phyloP scores from a whole-genome alignment of 108 stramenopile species.

The Cyclostephanos invisitatus region DNA sequence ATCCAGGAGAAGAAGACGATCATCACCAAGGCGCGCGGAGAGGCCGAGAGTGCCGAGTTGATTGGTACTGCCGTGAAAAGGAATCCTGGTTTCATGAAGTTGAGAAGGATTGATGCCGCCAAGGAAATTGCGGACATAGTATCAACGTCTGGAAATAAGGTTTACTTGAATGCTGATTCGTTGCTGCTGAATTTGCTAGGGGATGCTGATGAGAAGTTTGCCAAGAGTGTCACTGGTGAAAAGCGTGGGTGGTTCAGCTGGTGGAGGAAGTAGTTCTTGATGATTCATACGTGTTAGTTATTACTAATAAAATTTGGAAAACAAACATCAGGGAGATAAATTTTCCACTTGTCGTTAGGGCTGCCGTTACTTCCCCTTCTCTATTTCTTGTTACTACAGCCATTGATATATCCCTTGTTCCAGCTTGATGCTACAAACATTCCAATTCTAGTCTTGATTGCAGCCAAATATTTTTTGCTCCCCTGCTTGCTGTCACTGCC shows the following conservation, averaged over 20 bases:
- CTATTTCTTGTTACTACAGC: no score
- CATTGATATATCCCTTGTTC: no score
- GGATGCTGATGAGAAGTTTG: slow-evolving; percentile 87
- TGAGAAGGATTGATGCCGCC: slow-evolving; percentile 98
- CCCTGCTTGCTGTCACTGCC: no score
- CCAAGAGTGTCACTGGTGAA: slow-evolving; percentile 57
- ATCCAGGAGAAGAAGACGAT: slow-evolving; percentile 97
- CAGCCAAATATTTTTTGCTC: no score
- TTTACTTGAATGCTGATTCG: slow-evolving; percentile 96
- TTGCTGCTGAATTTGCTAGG: slow-evolving; percentile 95
- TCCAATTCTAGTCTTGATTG: no score
- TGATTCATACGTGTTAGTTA: not conserved
- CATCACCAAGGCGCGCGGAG: slow-evolving; percentile 98
- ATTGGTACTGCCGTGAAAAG: slow-evolving; percentile 98
- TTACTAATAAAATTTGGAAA: not conserved
- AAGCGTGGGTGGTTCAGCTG: slow-evolving; percentile 32
- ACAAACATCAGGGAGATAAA: no score
- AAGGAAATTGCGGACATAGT: slow-evolving; percentile 97
- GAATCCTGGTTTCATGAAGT: slow-evolving; percentile 99
- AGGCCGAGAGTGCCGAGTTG: slow-evolving; percentile 97
- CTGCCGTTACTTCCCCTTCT: no score
- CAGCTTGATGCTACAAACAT: no score
- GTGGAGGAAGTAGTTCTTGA: slow-evolving; percentile 6
- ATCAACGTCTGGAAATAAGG: slow-evolving; percentile 87
- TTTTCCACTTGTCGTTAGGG: no score